phyloP scores from a whole-genome alignment of 2,329 filamentous ascomycete genomes.

The Emergomyces orientalis region DNA sequence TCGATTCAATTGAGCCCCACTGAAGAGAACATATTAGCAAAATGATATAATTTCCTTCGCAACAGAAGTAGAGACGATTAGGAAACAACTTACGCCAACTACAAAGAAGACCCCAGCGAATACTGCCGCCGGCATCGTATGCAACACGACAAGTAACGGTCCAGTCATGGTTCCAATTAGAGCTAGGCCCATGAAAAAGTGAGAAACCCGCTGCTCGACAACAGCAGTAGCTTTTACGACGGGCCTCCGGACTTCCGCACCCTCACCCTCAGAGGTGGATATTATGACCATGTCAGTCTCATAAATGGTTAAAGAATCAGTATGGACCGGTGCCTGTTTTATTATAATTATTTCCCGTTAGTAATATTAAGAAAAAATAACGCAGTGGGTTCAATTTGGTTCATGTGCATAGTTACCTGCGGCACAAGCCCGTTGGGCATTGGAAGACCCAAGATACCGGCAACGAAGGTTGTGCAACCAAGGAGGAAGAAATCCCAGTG shows the following conservation, averaged over 20 bases:
- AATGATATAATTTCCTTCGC: background rate
- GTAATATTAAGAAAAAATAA: background rate
- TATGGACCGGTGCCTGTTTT: conserved; percentile 49
- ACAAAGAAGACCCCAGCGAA: conserved; percentile 52
- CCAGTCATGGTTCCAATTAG: conserved; percentile 50
- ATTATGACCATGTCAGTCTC: conserved; percentile 35
- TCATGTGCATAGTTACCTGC: conserved; percentile 21
- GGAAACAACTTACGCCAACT: conserved; percentile 39
- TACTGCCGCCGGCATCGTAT: conserved; percentile 46
- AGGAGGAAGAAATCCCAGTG: conserved; percentile 54
- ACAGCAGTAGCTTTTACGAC: conserved; percentile 40
- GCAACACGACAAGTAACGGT: conserved; percentile 44
- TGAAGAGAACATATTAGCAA: conserved; percentile 13
- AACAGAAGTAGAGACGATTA: no score
- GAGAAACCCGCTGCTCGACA: conserved; percentile 48
- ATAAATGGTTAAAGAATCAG: conserved; percentile 42
- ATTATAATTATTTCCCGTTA: background rate
- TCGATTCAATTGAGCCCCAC: conserved; percentile 43
- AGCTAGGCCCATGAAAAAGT: conserved; percentile 47
- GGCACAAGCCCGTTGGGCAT: conserved; percentile 52
- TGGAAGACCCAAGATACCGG: conserved; percentile 48
- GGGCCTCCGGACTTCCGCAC: conserved; percentile 37
- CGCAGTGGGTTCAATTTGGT: background rate
- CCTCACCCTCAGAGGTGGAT: conserved; percentile 34
- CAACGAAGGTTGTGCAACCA: conserved; percentile 47